phyloP scores from a whole-genome alignment of 2,329 filamentous ascomycete genomes.

The Chaetomium globosum region DNA sequence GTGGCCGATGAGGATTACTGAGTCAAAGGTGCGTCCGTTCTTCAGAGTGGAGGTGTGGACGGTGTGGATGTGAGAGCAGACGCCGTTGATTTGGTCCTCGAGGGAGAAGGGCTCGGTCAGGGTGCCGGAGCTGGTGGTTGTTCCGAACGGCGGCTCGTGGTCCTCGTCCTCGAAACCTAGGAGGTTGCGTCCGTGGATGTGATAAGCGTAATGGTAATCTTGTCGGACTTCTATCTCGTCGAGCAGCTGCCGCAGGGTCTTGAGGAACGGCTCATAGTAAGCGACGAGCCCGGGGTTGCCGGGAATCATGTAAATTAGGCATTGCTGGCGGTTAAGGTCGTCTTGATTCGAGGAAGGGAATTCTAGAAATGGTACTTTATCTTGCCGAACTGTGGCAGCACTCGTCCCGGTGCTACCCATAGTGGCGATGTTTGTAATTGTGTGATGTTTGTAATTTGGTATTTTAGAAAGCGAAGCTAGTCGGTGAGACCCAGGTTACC shows the following conservation, averaged over 20 bases:
- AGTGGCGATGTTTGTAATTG: background rate
- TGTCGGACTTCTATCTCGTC: slow-evolving; percentile 44
- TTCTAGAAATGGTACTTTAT: slow-evolving; percentile 26
- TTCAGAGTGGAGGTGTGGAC: slow-evolving; percentile 34
- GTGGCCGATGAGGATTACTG: slow-evolving; percentile 70
- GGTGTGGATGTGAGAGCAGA: slow-evolving; percentile 46
- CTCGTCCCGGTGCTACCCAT: slow-evolving; percentile 5
- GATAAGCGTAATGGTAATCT: slow-evolving; percentile 46
- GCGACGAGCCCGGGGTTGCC: slow-evolving; percentile 76
- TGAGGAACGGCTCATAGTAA: slow-evolving; percentile 72
- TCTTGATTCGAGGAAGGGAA: slow-evolving; percentile 25
- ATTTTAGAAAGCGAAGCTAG: background rate
- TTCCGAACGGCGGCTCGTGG: slow-evolving; percentile 49
- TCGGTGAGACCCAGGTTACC: background rate
- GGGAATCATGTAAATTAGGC: slow-evolving; percentile 70
- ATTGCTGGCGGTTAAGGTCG: slow-evolving; percentile 21
- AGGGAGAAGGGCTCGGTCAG: slow-evolving; percentile 51
- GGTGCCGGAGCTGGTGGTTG: slow-evolving; percentile 38
- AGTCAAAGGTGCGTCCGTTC: slow-evolving; percentile 51
- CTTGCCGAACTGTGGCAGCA: slow-evolving; percentile 3
- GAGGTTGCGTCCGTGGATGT: slow-evolving; percentile 62
- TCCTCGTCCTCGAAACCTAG: slow-evolving; percentile 61
- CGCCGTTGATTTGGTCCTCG: slow-evolving; percentile 55
- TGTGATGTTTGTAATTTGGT: background rate
- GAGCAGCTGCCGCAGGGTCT: slow-evolving; percentile 57